A percentile compares a stretch with the other conserved stretches of the same genome.
Conservation (phyloP, 306 rosid species). For the Crotalaria pallida region DNA sequence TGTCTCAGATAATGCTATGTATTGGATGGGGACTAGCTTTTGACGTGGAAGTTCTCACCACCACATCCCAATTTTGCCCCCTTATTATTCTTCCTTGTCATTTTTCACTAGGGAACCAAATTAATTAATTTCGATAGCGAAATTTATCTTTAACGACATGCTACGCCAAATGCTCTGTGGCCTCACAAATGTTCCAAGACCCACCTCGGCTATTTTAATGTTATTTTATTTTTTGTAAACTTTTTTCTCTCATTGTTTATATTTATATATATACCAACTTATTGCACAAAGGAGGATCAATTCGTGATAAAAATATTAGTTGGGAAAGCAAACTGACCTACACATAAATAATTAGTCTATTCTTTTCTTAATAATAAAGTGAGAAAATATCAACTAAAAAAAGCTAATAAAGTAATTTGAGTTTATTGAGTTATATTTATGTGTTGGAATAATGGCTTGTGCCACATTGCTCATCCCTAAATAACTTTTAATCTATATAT, state of each 20-base stretch:
- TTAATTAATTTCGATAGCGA: constrained; percentile 28
- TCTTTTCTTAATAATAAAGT: too few relatives aligned
- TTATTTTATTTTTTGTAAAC: not conserved
- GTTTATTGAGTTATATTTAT: too few relatives aligned
- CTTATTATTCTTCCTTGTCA: constrained; percentile 21
- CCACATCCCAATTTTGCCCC: constrained; percentile 18
- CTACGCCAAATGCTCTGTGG: constrained; percentile 32
- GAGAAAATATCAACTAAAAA: too few relatives aligned
- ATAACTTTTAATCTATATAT: too few relatives aligned
- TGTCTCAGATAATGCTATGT: not conserved
- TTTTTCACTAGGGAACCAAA: constrained; percentile 21
- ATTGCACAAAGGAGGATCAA: too few relatives aligned
- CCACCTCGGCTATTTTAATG: not conserved
- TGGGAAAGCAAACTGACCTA: too few relatives aligned
- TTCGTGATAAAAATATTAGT: too few relatives aligned
- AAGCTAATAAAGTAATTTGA: too few relatives aligned
- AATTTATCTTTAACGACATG: constrained; percentile 23
- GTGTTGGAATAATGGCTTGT: too few relatives aligned
- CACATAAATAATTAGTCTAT: too few relatives aligned
- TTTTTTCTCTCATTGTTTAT: not conserved
- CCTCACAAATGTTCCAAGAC: constrained; percentile 23
- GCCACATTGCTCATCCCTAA: too few relatives aligned
- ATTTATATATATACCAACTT: too few relatives aligned
- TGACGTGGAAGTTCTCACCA: constrained; percentile 28
- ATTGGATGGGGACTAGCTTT: not conserved